Evolutionary conservation across 768 basidiomycete genomes (phyloP), one percentile per base, ranked within the genome.

Genomic region (Pleurotus pulmonarius): DNA sequence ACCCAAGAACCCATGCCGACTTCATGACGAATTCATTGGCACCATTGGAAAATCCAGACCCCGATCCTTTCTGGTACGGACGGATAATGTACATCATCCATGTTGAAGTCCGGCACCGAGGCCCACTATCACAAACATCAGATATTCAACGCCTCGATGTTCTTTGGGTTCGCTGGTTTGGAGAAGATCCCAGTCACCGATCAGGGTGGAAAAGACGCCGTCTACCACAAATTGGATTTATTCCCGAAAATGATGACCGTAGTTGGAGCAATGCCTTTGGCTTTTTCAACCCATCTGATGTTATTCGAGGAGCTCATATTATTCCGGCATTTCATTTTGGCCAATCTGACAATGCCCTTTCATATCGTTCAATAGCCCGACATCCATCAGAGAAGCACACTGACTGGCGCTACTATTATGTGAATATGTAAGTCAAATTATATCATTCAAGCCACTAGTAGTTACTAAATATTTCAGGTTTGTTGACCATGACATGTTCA

Each of bases 351-450:
- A 16, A 39, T 45, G 25, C 43, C 13, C 25, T 55, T 7, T 41
- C 49, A 15, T 26, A 26, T 26, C 40, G 34, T 8, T 53, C 29
- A 7, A 20, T 59, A 41, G 55, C 48, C 11, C 40, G 48, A 38
- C 37, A 16, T 11, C 26, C 34, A 44, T 13, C 16, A 25, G 57
- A 57, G 15, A 52, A 43, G 6, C 49, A 60, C 34, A 37, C 46
- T 22, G 61, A 77, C 48, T 76, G 67, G 65, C 46, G 54, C 4
- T 67, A 61, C 49, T 72, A 65, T 55, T 72, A 69, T 64, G 70
- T 77, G 4, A 69, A 68, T 29, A 65, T 70, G 75, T 77, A 58
- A 40, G 20, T 58, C 16, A 55, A 48, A 29, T n/a, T 8, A 22
- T 38, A 16, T 45, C 22, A 7, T 26, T 48, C 20, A 16, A 22